Conservation (phyloP, 768 basidiomycete species). For the Hirschioporus abietinus region DNA sequence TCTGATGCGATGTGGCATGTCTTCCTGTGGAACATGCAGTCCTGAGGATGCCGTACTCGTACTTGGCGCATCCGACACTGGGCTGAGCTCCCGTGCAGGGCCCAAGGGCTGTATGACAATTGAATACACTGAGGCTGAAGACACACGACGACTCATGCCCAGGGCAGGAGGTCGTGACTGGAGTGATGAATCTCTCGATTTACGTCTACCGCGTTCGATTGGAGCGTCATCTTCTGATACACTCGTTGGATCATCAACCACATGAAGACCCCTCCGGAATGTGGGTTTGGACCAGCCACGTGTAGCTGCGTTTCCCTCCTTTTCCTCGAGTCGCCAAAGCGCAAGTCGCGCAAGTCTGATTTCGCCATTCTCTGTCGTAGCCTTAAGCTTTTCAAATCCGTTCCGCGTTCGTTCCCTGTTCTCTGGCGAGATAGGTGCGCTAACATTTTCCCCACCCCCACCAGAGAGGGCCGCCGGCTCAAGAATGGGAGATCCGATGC, state of each 20-base stretch:
- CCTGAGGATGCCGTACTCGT: not conserved
- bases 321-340: not conserved
- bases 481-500: not conserved
- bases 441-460: not conserved
- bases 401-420: not conserved
- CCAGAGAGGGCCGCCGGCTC: not conserved
- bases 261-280: not conserved
- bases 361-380: not conserved
- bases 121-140: not conserved
- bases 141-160: not conserved
- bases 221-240: not conserved
- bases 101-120: not conserved
- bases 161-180: not conserved
- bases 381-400: not conserved
- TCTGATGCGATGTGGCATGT: not conserved
- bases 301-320: not conserved
- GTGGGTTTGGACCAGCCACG: not conserved
- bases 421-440: not conserved
- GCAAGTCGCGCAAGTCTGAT: not conserved
- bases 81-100: not conserved
- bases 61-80: not conserved
- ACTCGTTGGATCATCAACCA: not conserved
- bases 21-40: not conserved
- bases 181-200: not conserved
- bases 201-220: not conserved